A percentile compares a stretch with the other conserved stretches of the same genome.
phyloP scores from a whole-genome alignment of 768 basidiomycete species.

The Trametes elegans region DNA sequence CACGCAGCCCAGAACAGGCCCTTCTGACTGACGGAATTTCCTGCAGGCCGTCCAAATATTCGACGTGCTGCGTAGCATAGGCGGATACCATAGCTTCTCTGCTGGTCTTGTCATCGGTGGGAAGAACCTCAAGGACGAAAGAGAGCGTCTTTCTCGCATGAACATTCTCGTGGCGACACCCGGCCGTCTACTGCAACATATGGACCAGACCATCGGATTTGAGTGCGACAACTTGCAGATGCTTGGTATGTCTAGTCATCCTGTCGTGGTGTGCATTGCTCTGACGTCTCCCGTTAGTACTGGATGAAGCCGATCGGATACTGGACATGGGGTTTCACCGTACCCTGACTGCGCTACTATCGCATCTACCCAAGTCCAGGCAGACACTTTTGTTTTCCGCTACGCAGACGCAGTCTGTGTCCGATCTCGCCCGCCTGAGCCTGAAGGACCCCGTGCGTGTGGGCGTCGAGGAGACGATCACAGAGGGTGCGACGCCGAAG shows the following conservation, averaged over 20 bases:
- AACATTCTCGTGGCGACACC: constrained; percentile 99
- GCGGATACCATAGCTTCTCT: constrained; percentile 87
- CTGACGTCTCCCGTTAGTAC: constrained; percentile 46
- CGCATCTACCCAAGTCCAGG: constrained; percentile 85
- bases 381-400: constrained; percentile 97
- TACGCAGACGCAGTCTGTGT: constrained; percentile 88
- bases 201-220: constrained; percentile 97
- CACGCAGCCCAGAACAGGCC: background rate
- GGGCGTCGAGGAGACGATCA: constrained; percentile 53
- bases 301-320: constrained; percentile 96
- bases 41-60: constrained; percentile 95
- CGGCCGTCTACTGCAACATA: constrained; percentile 91
- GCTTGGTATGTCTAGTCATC: constrained; percentile 57
- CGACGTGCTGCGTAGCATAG: constrained; percentile 91
- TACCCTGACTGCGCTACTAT: constrained; percentile 87
- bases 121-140: constrained; percentile 91
- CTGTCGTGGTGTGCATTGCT: background rate
- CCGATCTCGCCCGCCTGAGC: constrained; percentile 86
- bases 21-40: background rate
- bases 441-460: constrained; percentile 79
- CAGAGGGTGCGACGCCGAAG: constrained; percentile 60
- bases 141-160: constrained; percentile 86
- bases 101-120: constrained; percentile 96
- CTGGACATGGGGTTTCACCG: constrained; percentile 95
- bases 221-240: constrained; percentile 89